A percentile compares a stretch with the other conserved stretches of the same genome.
Evolutionary conservation across 2,329 filamentous ascomycete genomes (phyloP).

Genomic region (Colletotrichum higginsianum): DNA sequence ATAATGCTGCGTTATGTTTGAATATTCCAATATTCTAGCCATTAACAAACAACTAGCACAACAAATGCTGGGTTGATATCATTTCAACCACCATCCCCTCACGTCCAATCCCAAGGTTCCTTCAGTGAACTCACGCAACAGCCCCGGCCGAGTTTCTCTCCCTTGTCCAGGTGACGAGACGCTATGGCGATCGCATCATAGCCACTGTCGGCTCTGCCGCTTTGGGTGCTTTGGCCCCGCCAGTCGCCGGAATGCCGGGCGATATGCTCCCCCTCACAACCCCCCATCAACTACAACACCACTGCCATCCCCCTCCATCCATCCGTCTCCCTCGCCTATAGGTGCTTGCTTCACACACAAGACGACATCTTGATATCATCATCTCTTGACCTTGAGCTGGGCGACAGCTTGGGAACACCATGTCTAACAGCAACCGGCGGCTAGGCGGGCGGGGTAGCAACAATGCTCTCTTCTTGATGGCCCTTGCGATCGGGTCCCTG

Average conservation of each 20-base stretch:
- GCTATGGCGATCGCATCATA: slow-evolving; percentile 14
- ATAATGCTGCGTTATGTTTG: no score
- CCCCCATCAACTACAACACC: no score
- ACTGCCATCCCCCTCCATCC: neutral
- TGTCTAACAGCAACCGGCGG: neutral
- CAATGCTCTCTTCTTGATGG: neutral
- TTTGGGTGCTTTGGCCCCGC: slow-evolving; percentile 10
- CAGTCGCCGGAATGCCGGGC: neutral
- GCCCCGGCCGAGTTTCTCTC: no score
- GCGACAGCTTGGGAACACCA: no score
- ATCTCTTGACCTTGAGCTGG: neutral
- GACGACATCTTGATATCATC: neutral
- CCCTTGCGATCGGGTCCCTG: slow-evolving; percentile 10
- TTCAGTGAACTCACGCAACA: neutral
- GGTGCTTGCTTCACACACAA: neutral
- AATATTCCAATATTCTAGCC: no score
- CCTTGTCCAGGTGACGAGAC: neutral
- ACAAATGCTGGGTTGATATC: no score
- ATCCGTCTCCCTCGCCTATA: neutral
- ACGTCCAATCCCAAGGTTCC: no score
- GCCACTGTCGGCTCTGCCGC: slow-evolving; percentile 13
- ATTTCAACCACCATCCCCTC: no score
- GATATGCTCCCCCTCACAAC: neutral
- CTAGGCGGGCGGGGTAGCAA: neutral
- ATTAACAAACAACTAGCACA: no score